A percentile compares a stretch with the other conserved stretches of the same genome.
Evolutionary conservation across 1,284 basidiomycete genomes (phyloP).

Genomic region (Moniliophthora roreri): DNA sequence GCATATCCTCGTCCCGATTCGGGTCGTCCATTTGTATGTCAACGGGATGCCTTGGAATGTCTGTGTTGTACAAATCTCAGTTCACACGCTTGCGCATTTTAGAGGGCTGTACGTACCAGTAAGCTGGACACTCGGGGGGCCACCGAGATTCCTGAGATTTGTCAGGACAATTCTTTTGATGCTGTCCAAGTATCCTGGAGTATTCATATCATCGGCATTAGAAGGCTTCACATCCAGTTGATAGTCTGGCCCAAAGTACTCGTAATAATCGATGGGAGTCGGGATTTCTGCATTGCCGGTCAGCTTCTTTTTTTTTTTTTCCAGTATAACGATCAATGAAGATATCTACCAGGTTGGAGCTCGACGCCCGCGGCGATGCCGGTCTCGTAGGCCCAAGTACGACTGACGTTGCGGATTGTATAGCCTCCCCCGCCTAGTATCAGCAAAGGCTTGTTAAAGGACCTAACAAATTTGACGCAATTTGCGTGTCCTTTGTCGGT

Average conservation of each 20-base stretch:
- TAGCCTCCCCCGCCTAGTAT: conserved; percentile 97
- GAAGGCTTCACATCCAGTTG: conserved; percentile 95
- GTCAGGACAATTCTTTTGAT: conserved; percentile 93
- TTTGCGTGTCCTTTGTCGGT: conserved; percentile 88
- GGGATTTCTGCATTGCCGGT: conserved; percentile 72
- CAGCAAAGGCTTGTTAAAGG: conserved; percentile 90
- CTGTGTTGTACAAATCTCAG: conserved; percentile 35
- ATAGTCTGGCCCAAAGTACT: conserved; percentile 99
- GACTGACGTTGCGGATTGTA: conserved; percentile 96
- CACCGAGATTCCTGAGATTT: conserved; percentile 80
- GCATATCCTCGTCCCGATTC: conserved; percentile 79
- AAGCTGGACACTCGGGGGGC: conserved; percentile 91
- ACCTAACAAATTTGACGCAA: conserved; percentile 97
- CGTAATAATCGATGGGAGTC: conserved; percentile 92
- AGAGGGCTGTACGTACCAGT: conserved; percentile 52
- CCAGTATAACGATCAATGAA: background rate
- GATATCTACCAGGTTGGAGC: conserved; percentile 70
- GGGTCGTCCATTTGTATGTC: conserved; percentile 79
- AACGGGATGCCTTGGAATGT: conserved; percentile 76
- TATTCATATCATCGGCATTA: conserved; percentile 97
- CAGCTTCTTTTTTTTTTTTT: conserved; percentile 6
- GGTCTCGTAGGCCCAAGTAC: conserved; percentile 98
- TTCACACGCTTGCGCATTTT: background rate
- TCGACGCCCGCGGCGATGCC: conserved; percentile 96
- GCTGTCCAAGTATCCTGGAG: conserved; percentile 89